Conservation (phyloP, 2,329 filamentous ascomycete genomes). For the Pseudogymnoascus sp. region DNA sequence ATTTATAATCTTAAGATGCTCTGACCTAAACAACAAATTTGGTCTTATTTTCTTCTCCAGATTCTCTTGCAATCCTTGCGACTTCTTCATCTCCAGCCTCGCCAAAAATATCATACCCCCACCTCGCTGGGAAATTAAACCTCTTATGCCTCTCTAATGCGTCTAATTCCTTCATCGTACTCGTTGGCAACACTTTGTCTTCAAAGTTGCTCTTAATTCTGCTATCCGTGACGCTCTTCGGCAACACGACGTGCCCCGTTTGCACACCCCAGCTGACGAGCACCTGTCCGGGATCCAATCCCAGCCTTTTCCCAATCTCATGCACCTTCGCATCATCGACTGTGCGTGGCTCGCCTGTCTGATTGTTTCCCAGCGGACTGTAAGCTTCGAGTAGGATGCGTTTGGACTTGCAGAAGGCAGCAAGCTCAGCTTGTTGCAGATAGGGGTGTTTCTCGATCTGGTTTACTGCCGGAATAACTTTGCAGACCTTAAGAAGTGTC, state of each 20-base stretch:
- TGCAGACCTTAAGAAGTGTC: conserved; percentile 34
- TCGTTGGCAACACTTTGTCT: conserved; percentile 36
- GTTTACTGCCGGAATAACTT: conserved; percentile 48
- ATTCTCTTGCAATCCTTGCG: conserved; percentile 29
- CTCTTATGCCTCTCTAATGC: conserved; percentile 36
- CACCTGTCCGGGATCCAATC: conserved; percentile 50
- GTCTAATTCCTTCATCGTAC: conserved; percentile 32
- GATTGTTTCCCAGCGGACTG: conserved; percentile 53
- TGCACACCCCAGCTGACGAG: conserved; percentile 52
- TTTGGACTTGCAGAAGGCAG: conserved; percentile 37
- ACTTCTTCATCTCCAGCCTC: conserved; percentile 34
- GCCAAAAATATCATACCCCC: conserved; percentile 40
- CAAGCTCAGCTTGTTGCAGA: conserved; percentile 43
- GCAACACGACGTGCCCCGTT: conserved; percentile 53
- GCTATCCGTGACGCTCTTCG: conserved; percentile 53
- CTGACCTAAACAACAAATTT: conserved; percentile 27
- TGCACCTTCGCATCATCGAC: conserved; percentile 53
- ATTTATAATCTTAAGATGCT: neutral
- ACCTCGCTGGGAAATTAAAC: conserved; percentile 36
- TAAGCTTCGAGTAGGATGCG: conserved; percentile 39
- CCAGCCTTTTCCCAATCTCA: conserved; percentile 46
- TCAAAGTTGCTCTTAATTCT: conserved; percentile 58
- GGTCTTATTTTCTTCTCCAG: conserved; percentile 31
- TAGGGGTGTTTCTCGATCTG: conserved; percentile 50
- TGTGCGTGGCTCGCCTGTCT: conserved; percentile 37